Percentiles rank a stretch among this genome's conserved stretches.
These are phyloP conservation scores for Pyrenula massariospora DNA, from an alignment of 495 filamentous ascomycete species.

Conservation along the genomic window DNA sequence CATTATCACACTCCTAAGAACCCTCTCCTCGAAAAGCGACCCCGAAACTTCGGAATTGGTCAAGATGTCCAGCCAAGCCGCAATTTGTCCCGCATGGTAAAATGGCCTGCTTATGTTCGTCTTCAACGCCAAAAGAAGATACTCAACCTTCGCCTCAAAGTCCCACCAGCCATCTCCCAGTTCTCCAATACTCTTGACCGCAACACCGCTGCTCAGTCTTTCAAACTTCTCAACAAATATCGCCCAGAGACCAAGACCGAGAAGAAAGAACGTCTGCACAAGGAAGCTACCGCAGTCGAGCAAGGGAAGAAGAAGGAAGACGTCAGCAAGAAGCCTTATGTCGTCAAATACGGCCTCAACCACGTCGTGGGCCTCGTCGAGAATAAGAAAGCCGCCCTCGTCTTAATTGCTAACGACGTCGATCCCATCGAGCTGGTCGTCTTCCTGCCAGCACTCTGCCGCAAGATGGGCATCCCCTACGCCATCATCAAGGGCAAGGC, in stretches of 20 bases:
- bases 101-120: conserved; percentile 97
- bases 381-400: conserved; percentile 99
- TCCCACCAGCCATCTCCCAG: conserved; percentile 93
- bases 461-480: conserved; percentile 99
- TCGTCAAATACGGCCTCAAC: conserved; percentile 99
- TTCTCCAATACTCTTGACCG: conserved; percentile 97
- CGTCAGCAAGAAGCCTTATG: conserved; percentile 98
- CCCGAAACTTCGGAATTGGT: conserved; percentile 97
- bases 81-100: conserved; percentile 98
- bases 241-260: conserved; percentile 96
- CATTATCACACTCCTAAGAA: conserved; percentile 47
- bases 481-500: conserved; percentile 99
- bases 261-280: conserved; percentile 98
- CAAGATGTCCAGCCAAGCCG: conserved; percentile 96
- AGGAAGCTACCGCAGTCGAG: conserved; percentile 92
- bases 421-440: conserved; percentile 99
- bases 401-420: conserved; percentile 98
- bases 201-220: conserved; percentile 90
- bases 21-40: conserved; percentile 95
- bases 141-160: conserved; percentile 96
- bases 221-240: conserved; percentile 99
- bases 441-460: conserved; percentile 97
- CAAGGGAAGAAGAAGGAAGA: conserved; percentile 99
- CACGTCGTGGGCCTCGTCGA: conserved; percentile 99
- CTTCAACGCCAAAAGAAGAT: conserved; percentile 99